Base-by-base conservation (phyloP, 495 filamentous ascomycete genomes). In the Lichina pygmaea region DNA sequence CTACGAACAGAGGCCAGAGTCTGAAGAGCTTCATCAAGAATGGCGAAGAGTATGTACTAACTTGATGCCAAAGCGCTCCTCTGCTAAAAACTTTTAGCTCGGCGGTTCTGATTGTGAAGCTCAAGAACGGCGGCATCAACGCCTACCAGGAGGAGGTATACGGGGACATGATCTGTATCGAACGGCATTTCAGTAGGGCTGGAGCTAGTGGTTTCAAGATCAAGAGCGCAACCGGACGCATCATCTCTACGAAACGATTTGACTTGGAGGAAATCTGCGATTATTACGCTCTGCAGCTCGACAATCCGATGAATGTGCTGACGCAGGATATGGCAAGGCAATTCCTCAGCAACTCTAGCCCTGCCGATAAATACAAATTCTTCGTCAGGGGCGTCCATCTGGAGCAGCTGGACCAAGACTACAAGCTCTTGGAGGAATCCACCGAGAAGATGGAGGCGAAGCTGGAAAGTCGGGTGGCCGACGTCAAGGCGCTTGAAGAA, bases 261-360 rank as follows among this genome's bases (percentile, higher is more conserved):
- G 85, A 95, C 50, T 66, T 99, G n/a, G 86, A 94, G 48, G 76
- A 89, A 39, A 84, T 99, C 39, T 76, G 80, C 44, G 91, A 99
- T 55, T 86, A 77, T 55, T 95, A 81, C 56, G 77, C 78, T 34
- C 67, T 99, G 11, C 89, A 95, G 57, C 78, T 99, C 34, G 89
- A 94, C 56, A 99, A 99, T 48, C 89, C 89, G 0, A 78, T 99
- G 63, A 99, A 91, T 50, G 78, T 94, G n/a, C 70, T 99, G 31
- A 93, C 86, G 2, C 89, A 99, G 58, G 89, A 99, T 54, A 79
- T 81, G 58, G 89, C 89, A 33, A 78, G 86, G 12, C 78, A 92
- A 48, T 99, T 99, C 55, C 67, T 99, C 8, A 92, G 82, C 57
- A 66, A 73, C 17, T 89, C 91, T 16, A 78, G 68, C 16, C 70